Evolutionary conservation across 169 alveolate genomes (phyloP).

Genomic region (Cryptosporidium viatorum): DNA sequence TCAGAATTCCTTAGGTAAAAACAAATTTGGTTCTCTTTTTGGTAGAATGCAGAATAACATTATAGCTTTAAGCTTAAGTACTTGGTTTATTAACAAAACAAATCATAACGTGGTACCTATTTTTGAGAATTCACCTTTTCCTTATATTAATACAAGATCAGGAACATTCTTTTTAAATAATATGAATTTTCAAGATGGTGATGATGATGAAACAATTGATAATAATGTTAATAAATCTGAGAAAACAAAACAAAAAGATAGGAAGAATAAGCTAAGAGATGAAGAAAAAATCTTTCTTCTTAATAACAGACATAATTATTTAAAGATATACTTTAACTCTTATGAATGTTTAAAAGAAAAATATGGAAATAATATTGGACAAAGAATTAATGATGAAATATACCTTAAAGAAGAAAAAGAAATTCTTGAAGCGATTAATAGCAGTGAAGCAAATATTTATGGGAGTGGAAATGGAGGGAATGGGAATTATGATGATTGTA

Average conservation of each 20-base stretch:
- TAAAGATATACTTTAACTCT: conserved; percentile 50
- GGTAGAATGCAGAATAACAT: conserved; percentile 48
- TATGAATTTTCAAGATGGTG: neutral
- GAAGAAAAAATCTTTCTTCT: conserved; percentile 20
- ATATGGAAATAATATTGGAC: neutral
- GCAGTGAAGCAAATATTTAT: neutral
- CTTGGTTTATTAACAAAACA: conserved; percentile 66
- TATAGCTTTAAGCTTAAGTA: conserved; percentile 31
- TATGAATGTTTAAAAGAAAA: neutral
- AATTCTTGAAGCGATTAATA: conserved; percentile 32
- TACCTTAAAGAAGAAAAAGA: conserved; percentile 19
- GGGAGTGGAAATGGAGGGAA: neutral
- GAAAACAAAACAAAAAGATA: neutral
- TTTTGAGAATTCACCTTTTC: conserved; percentile 57
- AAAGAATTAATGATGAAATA: conserved; percentile 10
- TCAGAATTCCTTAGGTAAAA: too few relatives aligned
- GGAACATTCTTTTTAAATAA: neutral
- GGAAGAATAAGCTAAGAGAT: neutral
- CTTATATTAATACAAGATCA: conserved; percentile 33
- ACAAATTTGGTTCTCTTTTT: neutral
- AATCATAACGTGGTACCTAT: conserved; percentile 43
- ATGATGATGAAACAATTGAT: neutral
- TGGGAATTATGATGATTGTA: neutral
- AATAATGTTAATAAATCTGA: neutral
- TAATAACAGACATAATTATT: conserved; percentile 46